A percentile compares a stretch with the other conserved stretches of the same genome.
Evolutionary conservation across 352 stramenopile genomes (phyloP).

Genomic region (Pythium insidiosum): DNA sequence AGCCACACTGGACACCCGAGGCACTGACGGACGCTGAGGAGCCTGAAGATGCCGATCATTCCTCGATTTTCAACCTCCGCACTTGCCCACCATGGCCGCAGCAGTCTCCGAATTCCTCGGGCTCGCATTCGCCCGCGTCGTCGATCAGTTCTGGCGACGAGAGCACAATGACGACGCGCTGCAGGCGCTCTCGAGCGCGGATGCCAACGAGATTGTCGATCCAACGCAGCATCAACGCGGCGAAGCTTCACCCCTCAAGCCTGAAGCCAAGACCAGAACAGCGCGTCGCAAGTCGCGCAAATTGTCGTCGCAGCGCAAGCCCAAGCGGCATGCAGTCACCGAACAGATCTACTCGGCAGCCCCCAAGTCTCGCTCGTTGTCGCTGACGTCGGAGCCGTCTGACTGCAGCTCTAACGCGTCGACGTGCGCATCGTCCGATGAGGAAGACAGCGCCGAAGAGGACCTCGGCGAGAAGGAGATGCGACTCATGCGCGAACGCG

Average conservation of each 20-base stretch:
- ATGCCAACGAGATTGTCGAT: neutral
- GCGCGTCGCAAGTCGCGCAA: neutral
- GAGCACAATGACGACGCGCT: neutral
- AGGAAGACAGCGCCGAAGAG: constrained; percentile 20
- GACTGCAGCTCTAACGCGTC: constrained; percentile 22
- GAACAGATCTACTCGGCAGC: neutral
- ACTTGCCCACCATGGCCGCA: constrained; percentile 16
- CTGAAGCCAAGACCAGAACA: neutral
- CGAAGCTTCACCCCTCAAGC: neutral
- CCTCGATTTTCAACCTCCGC: too few relatives aligned
- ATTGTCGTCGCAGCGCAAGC: neutral
- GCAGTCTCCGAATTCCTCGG: constrained; percentile 17
- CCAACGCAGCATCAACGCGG: neutral
- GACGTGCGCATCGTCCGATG: constrained; percentile 26
- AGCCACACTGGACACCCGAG: too few relatives aligned
- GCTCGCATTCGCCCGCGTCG: constrained; percentile 17
- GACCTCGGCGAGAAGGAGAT: constrained; percentile 24
- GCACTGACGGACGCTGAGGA: too few relatives aligned
- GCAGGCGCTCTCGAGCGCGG: neutral
- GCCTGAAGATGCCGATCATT: too few relatives aligned
- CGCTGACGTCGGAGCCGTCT: constrained; percentile 8
- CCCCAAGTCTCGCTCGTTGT: constrained; percentile 14
- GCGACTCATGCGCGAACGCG: constrained; percentile 27
- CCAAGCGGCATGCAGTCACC: neutral
- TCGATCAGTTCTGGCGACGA: constrained; percentile 17